Conservation (phyloP, 306 rosid species). For the Crotalaria pallida region DNA sequence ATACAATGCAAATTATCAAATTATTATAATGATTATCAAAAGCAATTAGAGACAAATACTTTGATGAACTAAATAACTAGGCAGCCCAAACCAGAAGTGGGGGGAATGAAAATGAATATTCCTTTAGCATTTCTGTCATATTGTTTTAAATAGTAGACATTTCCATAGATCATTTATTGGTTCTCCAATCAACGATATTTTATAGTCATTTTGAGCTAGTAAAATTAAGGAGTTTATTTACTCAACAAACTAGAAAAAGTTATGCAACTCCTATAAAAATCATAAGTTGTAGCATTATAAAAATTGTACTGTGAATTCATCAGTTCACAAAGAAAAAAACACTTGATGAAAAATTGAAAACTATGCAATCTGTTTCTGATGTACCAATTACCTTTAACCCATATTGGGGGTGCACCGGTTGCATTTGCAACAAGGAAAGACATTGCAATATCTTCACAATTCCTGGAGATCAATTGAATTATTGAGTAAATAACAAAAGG, state of each 20-base stretch:
- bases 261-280: background rate
- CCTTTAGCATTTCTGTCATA: background rate
- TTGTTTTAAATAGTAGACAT: background rate
- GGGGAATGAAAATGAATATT: background rate
- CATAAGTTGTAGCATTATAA: background rate
- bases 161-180: background rate
- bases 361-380: background rate
- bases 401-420: conserved; percentile 84
- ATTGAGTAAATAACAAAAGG: conserved; percentile 7
- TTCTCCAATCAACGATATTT: background rate
- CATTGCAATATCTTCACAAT: conserved; percentile 98
- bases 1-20: background rate
- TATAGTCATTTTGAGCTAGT: background rate
- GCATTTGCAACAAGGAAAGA: conserved; percentile 94
- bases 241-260: background rate
- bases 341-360: background rate
- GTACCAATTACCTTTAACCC: conserved; percentile 79
- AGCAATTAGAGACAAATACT: background rate
- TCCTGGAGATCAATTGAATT: conserved; percentile 51
- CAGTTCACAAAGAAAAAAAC: background rate
- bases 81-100: background rate
- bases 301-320: background rate
- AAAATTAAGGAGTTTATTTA: background rate
- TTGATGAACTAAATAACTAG: background rate
- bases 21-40: background rate